Evolutionary conservation across 2,329 filamentous ascomycete species (phyloP), one percentile per base, ranked within the genome.

Genomic region (Ascocoryne sarcoides): DNA sequence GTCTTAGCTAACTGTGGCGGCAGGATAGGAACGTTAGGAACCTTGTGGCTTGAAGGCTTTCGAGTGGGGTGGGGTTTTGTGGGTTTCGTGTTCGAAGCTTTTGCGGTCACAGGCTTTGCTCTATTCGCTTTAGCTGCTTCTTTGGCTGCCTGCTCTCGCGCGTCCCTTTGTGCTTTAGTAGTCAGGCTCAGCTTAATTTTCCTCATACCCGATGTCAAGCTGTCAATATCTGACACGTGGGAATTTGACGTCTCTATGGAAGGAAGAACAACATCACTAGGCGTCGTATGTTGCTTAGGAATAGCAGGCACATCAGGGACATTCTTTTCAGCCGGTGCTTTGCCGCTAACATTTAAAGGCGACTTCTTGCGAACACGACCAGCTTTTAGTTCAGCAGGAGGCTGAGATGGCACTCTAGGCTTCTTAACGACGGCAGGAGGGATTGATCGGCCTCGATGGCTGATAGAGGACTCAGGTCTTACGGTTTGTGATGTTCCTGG

Each of bases 101-200:
- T n/a, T 29, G 38, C 23, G 15, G 33, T 9, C 5, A 36, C 9
- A 23, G 40, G 40, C 8, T 30, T 17, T 21, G 35, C 14, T 26
- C 31, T 39, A 14, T 31, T 12, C 5, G 36, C 31, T 32, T 48
- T 51, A n/a, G 40, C 32, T 10, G 42, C 35, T 42, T 40, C 34
- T 32, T 40, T 47, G 9, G 19, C 48, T 20, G 44, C 52, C 39
- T 56, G 55, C 38, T 69, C 68, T 18, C 65, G 68, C 2, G 71
- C 73, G 36, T 76, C 75, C 49, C 68, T 71, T 51, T 78, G 71
- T 29, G 74, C 66, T 44, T 76, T 73, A 3, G 45, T 50, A 29
- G 79, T 64, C 17, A 80, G 57, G 37, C 73, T 78, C 50, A 81
- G 75, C 54, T 73, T 78, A 43, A 81, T 74, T 56, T 72, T 77